Evolutionary conservation across 2,329 filamentous ascomycete species (phyloP), one percentile per base, ranked within the genome.

Genomic region (Onygena corvina): DNA sequence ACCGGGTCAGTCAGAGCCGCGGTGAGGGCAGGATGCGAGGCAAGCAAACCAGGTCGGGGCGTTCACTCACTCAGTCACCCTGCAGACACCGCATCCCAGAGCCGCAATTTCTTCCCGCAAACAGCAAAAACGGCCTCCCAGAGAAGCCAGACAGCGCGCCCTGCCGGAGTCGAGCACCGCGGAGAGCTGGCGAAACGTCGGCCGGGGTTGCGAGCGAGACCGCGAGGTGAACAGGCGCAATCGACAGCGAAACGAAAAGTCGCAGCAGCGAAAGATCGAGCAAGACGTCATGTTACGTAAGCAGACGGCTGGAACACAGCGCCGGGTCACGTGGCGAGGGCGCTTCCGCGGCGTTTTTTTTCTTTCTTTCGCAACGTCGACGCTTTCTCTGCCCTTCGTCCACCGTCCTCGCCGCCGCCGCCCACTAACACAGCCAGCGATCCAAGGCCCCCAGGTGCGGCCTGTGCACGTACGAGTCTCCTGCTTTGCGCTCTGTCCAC

Each of bases 261-360:
- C 38, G 27, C 38, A 27, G 27, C 3, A 42, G n/a, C n/a, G n/a
- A n/a, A n/a, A n/a, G n/a, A n/a, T n/a, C n/a, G n/a, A 8, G 18
- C n/a, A 42, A 42, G 38, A 42, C 38, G 38, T 42, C 38, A 42
- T 42, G 38, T 42, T 42, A 42, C 16, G 21, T 42, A 42, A 42
- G 38, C 38, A 42, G 34, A 3, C 27, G 38, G 38, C 38, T 21
- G 18, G 18, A 25, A 16, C 21, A n/a, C n/a, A n/a, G n/a, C n/a
- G 1, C 6, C 11, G 7, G 38, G 12, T 42, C 38, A 42, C 38
- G 38, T 42, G 38, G 3, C 9, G 23, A 14, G 21, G 14, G n/a
- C 12, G 23, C 38, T 38, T 29, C 16, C 21, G 6, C 21, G 18
- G 18, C 21, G 8, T 14, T 18, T 14, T 11, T 23, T 42, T 20